Percentiles rank a stretch among this genome's conserved stretches.
Conservation (phyloP, 345 rosid species). For the Dipteronia dyeriana region DNA sequence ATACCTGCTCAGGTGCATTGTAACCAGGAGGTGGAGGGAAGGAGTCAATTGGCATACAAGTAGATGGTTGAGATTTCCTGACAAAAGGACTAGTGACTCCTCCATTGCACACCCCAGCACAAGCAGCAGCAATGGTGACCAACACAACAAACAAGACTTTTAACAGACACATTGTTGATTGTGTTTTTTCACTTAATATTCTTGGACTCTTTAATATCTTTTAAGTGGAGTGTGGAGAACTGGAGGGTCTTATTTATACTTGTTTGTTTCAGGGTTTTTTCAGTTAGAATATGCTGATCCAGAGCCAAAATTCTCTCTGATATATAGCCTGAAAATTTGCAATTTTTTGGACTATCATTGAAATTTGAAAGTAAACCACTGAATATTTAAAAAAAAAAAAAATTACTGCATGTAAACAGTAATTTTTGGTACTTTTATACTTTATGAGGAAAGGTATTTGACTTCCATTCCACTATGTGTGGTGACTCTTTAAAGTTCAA, state of each 20-base stretch:
- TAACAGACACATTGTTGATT: background rate
- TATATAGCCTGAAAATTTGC: background rate
- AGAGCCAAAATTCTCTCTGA: background rate
- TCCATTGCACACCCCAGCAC: constrained; percentile 15
- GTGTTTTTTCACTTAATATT: background rate
- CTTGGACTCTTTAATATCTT: background rate
- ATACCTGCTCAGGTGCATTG: constrained; percentile 44
- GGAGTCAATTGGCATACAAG: constrained; percentile 25
- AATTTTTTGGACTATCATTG: background rate
- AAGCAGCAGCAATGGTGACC: background rate
- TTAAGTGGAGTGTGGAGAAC: background rate
- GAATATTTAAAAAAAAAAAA: no score
- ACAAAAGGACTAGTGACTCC: constrained; percentile 32
- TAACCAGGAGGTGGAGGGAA: constrained; percentile 29
- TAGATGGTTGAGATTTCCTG: constrained; percentile 19
- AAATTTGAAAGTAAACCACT: no score
- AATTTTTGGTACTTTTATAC: no score
- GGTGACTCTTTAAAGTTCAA: background rate
- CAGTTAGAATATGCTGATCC: background rate
- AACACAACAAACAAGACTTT: constrained; percentile 7
- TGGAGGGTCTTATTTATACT: background rate
- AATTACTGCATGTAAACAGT: no score
- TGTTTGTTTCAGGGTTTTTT: background rate
- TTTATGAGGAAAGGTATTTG: background rate
- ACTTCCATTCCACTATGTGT: constrained; percentile 3